Percentiles rank a stretch among this genome's conserved stretches.
These are phyloP conservation scores for Talaromyces sp. DNA, from an alignment of 2,329 filamentous ascomycete species.

Conservation along the genomic window DNA sequence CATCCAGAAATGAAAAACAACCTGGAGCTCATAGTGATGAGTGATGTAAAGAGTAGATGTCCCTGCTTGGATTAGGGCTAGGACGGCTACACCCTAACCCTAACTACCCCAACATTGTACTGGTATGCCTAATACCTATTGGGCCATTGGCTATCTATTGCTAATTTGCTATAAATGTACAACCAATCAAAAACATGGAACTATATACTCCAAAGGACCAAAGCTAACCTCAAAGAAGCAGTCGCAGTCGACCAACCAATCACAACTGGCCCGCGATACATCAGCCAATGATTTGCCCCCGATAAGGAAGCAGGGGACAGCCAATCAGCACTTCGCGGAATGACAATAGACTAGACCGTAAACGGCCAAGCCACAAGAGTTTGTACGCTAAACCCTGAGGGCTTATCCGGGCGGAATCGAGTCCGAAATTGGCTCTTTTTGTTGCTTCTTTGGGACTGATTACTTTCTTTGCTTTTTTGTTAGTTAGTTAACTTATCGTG, in stretches of 20 bases:
- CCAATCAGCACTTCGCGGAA: background rate
- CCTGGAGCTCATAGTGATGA: no score
- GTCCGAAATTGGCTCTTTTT: background rate
- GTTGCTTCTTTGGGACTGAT: no score
- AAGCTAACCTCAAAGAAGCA: background rate
- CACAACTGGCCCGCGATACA: fast-evolving
- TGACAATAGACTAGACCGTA: background rate
- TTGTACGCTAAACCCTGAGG: background rate
- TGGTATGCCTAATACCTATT: no score
- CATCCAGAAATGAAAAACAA: no score
- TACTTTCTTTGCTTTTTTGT: no score
- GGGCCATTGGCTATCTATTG: no score
- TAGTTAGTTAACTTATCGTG: no score
- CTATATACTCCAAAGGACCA: background rate
- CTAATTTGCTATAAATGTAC: no score
- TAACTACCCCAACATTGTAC: no score
- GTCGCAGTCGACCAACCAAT: background rate
- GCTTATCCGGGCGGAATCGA: background rate
- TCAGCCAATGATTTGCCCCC: background rate
- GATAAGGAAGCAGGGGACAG: background rate
- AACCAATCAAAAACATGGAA: background rate
- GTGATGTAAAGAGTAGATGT: no score
- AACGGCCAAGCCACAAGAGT: background rate
- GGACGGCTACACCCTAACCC: no score
- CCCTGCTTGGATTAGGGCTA: no score